Evolutionary conservation across 148 eudicot genomes (phyloP).

Genomic region (Rhododendron ferrugineum): DNA sequence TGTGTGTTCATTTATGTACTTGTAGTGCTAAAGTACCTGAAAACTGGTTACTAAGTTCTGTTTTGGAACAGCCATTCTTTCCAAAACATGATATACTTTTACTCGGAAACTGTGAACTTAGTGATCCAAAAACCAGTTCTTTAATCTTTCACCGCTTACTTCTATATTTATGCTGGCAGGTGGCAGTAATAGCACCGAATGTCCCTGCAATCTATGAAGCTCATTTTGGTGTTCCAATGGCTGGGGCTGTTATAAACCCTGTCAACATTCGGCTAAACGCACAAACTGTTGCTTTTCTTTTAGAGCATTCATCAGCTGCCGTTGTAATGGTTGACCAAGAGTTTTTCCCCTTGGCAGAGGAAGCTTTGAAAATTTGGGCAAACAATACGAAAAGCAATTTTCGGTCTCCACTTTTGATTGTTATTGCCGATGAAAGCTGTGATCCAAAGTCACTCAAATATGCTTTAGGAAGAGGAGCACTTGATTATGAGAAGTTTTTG

Average conservation of each 20-base stretch:
- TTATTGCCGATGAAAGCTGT: conserved; percentile 73
- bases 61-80: neutral
- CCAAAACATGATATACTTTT: neutral
- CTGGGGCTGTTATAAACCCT: conserved; percentile 82
- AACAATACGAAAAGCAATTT: conserved; percentile 47
- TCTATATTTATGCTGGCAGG: conserved; percentile 40
- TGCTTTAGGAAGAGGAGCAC: conserved; percentile 61
- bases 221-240: conserved; percentile 96
- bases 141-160: neutral
- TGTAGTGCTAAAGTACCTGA: neutral
- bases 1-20: neutral
- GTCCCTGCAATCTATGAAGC: conserved; percentile 89
- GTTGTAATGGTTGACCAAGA: conserved; percentile 90
- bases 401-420: conserved; percentile 64
- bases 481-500: conserved; percentile 78
- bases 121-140: neutral
- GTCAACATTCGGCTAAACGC: conserved; percentile 86
- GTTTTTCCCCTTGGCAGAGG: conserved; percentile 69
- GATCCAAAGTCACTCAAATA: conserved; percentile 61
- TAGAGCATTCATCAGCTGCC: conserved; percentile 62
- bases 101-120: neutral
- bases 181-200: conserved; percentile 90
- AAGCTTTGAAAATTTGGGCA: conserved; percentile 58
- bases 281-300: conserved; percentile 63
- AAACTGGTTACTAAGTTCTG: neutral